These are phyloP conservation scores for Juncus inflexus DNA, from an alignment of 176 grass and related monocot genomes.

Conservation along the genomic window DNA sequence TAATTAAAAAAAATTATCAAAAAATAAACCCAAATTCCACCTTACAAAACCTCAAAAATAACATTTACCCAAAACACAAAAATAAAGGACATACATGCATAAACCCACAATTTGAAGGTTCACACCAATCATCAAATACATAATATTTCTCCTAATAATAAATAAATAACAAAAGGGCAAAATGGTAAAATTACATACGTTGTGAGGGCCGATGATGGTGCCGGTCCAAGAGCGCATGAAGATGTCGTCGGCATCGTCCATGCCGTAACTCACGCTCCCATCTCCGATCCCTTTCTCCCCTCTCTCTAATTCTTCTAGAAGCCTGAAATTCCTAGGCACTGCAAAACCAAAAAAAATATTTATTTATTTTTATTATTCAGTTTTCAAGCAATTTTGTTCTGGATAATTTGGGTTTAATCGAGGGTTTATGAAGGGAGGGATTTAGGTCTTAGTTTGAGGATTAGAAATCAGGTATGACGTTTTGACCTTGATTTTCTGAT, in stretches of 20 bases:
- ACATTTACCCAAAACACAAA: not conserved
- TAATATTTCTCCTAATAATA: not conserved
- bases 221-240: constrained; percentile 81
- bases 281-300: constrained; percentile 40
- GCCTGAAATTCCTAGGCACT: constrained; percentile 41
- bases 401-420: too few species aligned
- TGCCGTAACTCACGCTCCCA: constrained; percentile 35
- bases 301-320: constrained; percentile 38
- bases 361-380: not conserved
- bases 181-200: constrained; percentile 29
- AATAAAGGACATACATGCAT: not conserved
- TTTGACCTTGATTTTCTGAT: too few species aligned
- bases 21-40: too few species aligned
- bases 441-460: too few species aligned
- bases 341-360: not conserved
- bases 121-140: too few species aligned
- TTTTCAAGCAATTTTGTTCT: not conserved
- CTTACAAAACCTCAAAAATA: not conserved
- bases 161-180: not conserved
- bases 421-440: too few species aligned
- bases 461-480: too few species aligned
- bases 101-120: too few species aligned
- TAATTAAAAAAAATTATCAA: not conserved
- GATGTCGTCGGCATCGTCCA: constrained; percentile 57
- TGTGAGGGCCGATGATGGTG: constrained; percentile 56